These are phyloP conservation scores for Pyrenophora tritici-repentis DNA, from an alignment of 2,329 filamentous ascomycete species.

Conservation along the genomic window DNA sequence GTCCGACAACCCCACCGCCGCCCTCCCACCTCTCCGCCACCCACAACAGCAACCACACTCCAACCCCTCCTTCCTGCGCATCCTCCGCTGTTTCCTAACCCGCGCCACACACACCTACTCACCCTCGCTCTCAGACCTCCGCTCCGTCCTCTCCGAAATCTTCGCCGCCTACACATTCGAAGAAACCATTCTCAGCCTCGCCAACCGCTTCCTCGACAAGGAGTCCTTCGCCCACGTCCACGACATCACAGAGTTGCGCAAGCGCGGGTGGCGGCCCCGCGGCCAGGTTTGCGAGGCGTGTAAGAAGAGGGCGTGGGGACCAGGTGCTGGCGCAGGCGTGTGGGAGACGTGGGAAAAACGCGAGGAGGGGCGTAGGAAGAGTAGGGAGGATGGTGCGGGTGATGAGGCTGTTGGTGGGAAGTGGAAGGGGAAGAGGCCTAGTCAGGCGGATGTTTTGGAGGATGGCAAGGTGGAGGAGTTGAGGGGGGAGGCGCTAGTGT, in stretches of 20 bases:
- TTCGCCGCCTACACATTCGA: constrained; percentile 97
- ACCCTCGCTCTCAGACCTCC: constrained; percentile 84
- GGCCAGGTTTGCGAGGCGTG: constrained; percentile 90
- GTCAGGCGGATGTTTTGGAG: constrained; percentile 11
- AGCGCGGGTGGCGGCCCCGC: constrained; percentile 85
- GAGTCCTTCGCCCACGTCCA: constrained; percentile 85
- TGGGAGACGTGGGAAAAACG: constrained; percentile 81
- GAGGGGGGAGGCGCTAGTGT: constrained; percentile 27
- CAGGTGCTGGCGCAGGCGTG: constrained; percentile 75
- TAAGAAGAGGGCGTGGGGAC: constrained; percentile 82
- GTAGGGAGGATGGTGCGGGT: constrained; percentile 54
- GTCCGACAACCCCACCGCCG: constrained; percentile 11
- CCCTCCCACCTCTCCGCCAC: constrained; percentile 31
- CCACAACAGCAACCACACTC: constrained; percentile 43
- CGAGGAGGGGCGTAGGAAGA: constrained; percentile 43
- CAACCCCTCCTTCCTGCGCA: constrained; percentile 81
- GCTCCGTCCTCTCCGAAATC: constrained; percentile 82
- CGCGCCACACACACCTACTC: constrained; percentile 75
- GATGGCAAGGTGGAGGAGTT: constrained; percentile 5
- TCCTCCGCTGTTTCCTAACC: constrained; percentile 85
- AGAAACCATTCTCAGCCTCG: constrained; percentile 81
- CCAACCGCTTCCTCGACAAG: constrained; percentile 84
- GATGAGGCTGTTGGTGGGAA: constrained; percentile 50
- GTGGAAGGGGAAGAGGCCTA: constrained; percentile 41
- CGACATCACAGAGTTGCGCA: constrained; percentile 73